Evolutionary conservation across 768 basidiomycete species (phyloP).

Genomic region (Podaxis rugospora): DNA sequence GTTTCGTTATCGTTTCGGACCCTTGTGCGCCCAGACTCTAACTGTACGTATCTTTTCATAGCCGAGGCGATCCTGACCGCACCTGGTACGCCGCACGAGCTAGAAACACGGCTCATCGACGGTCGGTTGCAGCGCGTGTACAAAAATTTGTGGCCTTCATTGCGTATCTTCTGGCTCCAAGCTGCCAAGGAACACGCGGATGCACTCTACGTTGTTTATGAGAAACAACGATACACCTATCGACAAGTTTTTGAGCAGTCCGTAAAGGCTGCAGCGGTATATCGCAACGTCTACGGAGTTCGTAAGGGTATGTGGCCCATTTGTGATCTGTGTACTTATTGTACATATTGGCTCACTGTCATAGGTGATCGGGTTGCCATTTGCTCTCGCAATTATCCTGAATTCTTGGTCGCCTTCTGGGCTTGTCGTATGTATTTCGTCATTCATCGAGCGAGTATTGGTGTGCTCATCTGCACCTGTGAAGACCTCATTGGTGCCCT

Average conservation of each 20-base stretch:
- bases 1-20: background rate
- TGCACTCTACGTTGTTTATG: slow-evolving; percentile 45
- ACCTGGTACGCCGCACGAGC: slow-evolving; percentile 36
- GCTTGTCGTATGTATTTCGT: slow-evolving; percentile 34
- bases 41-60: slow-evolving; percentile 14
- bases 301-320: slow-evolving; percentile 34
- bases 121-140: slow-evolving; percentile 44
- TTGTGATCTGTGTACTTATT: background rate
- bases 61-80: slow-evolving; percentile 32
- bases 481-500: slow-evolving; percentile 46
- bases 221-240: slow-evolving; percentile 40
- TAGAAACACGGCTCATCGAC: slow-evolving; percentile 38
- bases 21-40: background rate
- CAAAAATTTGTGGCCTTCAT: slow-evolving; percentile 46
- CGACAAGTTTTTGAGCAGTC: slow-evolving; percentile 32
- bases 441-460: background rate
- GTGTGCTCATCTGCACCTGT: background rate
- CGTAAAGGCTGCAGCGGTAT: slow-evolving; percentile 32
- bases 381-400: slow-evolving; percentile 44
- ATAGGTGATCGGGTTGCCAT: slow-evolving; percentile 40
- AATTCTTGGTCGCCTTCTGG: slow-evolving; percentile 44
- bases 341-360: background rate
- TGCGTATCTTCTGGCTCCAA: slow-evolving; percentile 46
- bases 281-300: slow-evolving; percentile 37
- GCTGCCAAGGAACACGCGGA: slow-evolving; percentile 29